Evolutionary conservation across 2,329 filamentous ascomycete genomes (phyloP), one percentile per base, ranked within the genome.

Genomic region (Diaporthe ampelina): DNA sequence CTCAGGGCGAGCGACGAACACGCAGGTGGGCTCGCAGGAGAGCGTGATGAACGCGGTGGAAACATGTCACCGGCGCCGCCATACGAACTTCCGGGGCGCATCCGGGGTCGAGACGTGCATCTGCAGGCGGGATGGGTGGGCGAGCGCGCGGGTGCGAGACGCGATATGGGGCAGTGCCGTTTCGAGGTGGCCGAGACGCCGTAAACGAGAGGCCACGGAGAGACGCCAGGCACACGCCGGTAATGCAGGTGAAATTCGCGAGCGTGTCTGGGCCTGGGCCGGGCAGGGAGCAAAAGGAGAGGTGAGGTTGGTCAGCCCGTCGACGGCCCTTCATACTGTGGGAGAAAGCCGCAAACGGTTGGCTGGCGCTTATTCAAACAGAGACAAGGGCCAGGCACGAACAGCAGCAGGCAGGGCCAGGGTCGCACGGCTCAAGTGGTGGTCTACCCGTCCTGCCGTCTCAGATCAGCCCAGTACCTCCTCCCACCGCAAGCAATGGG

Each of bases 131-230:
- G 13, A 35, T 59, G 54, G 52, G 74, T 59, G 50, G 52, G 24
- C 56, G 50, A 72, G 50, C 63, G 54, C 73, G 43, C 45, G 26
- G 57, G 65, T 71, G 61, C 58, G 63, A 75, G 63, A 61, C 70
- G 73, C 72, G 54, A 11, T 71, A 71, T 72, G 77, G 75, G 72
- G 77, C 77, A 74, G 68, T 70, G 74, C 70, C 73, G 78, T 79
- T 78, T 79, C 76, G 78, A 67, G 61, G 37, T 61, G n/a, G 68
- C 54, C 50, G 54, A 69, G 29, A 29, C 50, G 48, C 56, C 50
- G 35, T 50, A 58, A 74, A 76, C 57, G 76, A 78, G 72, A 78
- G 76, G 77, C 72, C 73, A 70, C 58, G 70, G 58, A 29, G 71
- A 75, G 73, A 71, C 75, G 75, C 73, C 57, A 9, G 69, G 40